Percentiles rank a stretch among this genome's conserved stretches.
Evolutionary conservation across 192 early-diverging fungal species (phyloP).

Genomic region (Umbelopsis vinacea): DNA sequence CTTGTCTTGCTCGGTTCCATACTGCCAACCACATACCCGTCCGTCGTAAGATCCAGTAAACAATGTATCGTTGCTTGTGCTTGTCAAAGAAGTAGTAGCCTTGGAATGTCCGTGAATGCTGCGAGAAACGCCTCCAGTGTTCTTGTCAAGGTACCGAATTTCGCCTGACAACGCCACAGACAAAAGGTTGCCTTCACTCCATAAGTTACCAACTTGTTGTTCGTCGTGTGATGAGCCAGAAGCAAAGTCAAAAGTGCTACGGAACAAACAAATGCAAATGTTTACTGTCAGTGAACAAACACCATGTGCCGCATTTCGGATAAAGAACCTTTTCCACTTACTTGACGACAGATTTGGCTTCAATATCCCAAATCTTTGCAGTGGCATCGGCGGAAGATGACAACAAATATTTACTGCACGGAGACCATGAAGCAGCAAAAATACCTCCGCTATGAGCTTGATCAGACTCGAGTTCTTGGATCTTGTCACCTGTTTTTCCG

Average conservation of each 20-base stretch:
- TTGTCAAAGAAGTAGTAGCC: constrained; percentile 79
- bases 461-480: constrained; percentile 52
- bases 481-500: constrained; percentile 83
- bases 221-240: constrained; percentile 53
- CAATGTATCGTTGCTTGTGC: constrained; percentile 56
- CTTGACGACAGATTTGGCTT: constrained; percentile 66
- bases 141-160: constrained; percentile 81
- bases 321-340: constrained; percentile 29
- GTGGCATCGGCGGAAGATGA: constrained; percentile 88
- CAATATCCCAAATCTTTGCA: constrained; percentile 91
- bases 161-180: constrained; percentile 85
- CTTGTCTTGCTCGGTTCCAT: constrained; percentile 39
- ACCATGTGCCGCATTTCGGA: neutral
- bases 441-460: constrained; percentile 80
- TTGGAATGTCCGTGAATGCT: constrained; percentile 77
- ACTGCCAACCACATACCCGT: constrained; percentile 78
- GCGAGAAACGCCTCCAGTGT: constrained; percentile 52
- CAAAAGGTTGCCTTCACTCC: constrained; percentile 77
- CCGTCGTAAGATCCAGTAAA: constrained; percentile 95
- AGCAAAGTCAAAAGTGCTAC: constrained; percentile 59
- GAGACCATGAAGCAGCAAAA: constrained; percentile 87
- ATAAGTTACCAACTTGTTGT: constrained; percentile 95
- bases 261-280: neutral
- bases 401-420: constrained; percentile 74
- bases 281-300: neutral